These are phyloP conservation scores for Pseudogymnoascus sp. DNA, from an alignment of 2,329 filamentous ascomycete species.

Conservation along the genomic window DNA sequence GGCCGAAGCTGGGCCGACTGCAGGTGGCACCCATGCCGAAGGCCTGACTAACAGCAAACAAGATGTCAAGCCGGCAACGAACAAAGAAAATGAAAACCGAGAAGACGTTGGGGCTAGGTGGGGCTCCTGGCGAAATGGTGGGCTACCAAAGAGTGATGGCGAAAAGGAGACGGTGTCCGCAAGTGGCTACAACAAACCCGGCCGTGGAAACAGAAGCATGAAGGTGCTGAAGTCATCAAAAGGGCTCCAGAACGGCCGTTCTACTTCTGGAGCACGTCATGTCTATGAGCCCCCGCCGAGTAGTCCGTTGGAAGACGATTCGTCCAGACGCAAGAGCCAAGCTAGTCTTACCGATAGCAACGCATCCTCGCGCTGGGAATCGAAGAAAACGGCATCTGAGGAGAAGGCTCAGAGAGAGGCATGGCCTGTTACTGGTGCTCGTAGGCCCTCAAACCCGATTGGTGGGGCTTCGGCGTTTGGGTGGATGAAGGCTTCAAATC, in stretches of 20 bases:
- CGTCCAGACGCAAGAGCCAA: conserved; percentile 45
- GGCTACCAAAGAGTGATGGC: conserved; percentile 17
- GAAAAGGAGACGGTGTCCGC: conserved; percentile 27
- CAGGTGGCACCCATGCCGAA: not conserved
- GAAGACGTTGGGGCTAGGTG: conserved; percentile 51
- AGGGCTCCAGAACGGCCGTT: conserved; percentile 29
- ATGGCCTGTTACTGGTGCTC: conserved; percentile 25
- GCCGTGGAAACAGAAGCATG: conserved; percentile 62
- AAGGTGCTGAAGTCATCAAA: conserved; percentile 74
- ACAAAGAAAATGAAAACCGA: conserved; percentile 24
- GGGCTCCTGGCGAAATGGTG: conserved; percentile 60
- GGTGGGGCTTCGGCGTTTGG: conserved; percentile 90
- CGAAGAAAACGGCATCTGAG: conserved; percentile 38
- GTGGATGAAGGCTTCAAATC: conserved; percentile 64
- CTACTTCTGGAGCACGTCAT: conserved; percentile 32
- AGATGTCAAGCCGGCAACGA: not conserved
- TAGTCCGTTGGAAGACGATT: conserved; percentile 35
- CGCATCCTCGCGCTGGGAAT: conserved; percentile 38
- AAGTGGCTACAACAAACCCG: conserved; percentile 58
- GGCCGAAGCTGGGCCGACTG: not conserved
- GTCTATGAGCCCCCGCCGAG: conserved; percentile 43
- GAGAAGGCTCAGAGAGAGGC: conserved; percentile 20
- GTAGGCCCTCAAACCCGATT: conserved; percentile 67
- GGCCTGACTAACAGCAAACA: conserved; percentile 12
- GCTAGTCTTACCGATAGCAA: conserved; percentile 28